Conservation (phyloP, 176 grass and related monocot species). For the Poa pratensis region DNA sequence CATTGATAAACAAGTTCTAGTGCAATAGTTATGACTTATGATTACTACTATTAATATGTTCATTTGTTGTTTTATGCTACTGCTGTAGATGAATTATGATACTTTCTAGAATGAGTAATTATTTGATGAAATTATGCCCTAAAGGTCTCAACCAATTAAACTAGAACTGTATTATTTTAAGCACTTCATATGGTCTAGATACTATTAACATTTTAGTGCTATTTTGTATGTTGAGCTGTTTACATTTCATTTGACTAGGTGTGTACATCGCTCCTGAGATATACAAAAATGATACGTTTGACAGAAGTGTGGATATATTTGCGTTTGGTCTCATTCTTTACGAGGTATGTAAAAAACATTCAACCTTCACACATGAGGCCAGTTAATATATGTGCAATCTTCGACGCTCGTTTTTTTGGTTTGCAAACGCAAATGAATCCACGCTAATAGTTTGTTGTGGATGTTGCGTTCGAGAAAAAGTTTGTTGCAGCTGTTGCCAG, state of each 20-base stretch:
- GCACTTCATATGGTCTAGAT: conserved; percentile 1
- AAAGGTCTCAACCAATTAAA: not conserved
- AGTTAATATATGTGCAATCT: not conserved
- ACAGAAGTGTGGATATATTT: conserved; percentile 86
- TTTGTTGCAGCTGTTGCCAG: not conserved
- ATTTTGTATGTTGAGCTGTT: conserved; percentile 21
- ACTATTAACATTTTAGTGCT: not conserved
- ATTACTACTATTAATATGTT: not conserved
- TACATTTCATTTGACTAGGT: conserved; percentile 49
- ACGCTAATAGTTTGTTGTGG: not conserved
- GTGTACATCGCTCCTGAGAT: conserved; percentile 81
- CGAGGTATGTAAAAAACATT: conserved; percentile 57
- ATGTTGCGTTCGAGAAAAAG: not conserved
- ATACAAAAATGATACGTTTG: conserved; percentile 82
- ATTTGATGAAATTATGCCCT: not conserved
- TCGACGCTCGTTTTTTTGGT: not conserved
- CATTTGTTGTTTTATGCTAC: conserved; percentile 5
- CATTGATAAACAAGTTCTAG: conserved; percentile 12
- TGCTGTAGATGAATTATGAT: not conserved
- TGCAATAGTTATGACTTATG: conserved; percentile 10
- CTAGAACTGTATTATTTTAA: not conserved
- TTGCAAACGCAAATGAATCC: not conserved
- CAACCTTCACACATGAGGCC: conserved; percentile 9
- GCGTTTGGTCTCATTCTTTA: conserved; percentile 95
- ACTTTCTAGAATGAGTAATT: not conserved